Evolutionary conservation across 106 monocot genomes (phyloP).

Genomic region (Agapanthus africanus): DNA sequence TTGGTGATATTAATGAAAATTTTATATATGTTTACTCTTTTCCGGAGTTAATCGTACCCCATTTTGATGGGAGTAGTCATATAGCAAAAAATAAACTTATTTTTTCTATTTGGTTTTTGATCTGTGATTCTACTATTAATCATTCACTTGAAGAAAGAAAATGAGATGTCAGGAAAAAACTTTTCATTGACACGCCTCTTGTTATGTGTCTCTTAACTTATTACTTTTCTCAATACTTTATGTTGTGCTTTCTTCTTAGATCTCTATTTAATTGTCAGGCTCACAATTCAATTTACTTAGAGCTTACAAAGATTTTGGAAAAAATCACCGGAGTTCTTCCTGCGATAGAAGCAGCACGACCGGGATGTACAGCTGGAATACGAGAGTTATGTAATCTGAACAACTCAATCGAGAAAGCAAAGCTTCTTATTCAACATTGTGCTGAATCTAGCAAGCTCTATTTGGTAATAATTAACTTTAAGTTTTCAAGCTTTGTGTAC

Average conservation of each 20-base stretch:
- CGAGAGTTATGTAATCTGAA: slow-evolving; percentile 63
- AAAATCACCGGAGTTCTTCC: slow-evolving; percentile 49
- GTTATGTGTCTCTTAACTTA: neutral
- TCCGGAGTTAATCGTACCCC: too few species aligned
- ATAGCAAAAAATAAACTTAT: neutral
- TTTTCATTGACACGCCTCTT: neutral
- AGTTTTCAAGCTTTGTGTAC: neutral
- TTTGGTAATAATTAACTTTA: slow-evolving; percentile 50
- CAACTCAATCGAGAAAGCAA: slow-evolving; percentile 57
- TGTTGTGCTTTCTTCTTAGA: neutral
- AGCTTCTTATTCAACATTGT: slow-evolving; percentile 57
- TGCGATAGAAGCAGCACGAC: slow-evolving; percentile 74
- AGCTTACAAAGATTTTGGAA: slow-evolving; percentile 51
- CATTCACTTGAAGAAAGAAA: neutral
- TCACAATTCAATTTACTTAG: slow-evolving; percentile 49
- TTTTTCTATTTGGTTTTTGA: neutral
- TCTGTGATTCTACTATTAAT: too few species aligned
- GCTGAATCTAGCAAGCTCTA: slow-evolving; percentile 80
- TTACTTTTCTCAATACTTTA: neutral
- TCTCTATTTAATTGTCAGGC: slow-evolving; percentile 27
- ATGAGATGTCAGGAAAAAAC: neutral
- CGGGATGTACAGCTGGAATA: slow-evolving; percentile 69
- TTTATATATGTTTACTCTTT: too few species aligned
- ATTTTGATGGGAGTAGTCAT: too few species aligned
- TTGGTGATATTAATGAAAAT: too few species aligned